Conservation (phyloP, 2,329 filamentous ascomycete species). For the Metarhizium sp. region DNA sequence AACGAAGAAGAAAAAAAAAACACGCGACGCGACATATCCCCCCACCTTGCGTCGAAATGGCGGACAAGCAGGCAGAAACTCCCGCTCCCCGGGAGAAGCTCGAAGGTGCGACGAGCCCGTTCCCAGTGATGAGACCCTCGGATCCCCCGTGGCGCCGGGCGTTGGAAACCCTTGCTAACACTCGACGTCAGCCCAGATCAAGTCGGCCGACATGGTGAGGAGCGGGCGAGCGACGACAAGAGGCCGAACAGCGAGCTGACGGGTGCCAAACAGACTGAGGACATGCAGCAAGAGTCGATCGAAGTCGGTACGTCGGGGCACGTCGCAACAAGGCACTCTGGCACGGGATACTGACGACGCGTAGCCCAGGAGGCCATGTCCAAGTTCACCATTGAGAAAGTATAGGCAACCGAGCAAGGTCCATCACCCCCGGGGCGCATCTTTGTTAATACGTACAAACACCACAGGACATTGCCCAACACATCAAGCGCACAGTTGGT, state of each 20-base stretch:
- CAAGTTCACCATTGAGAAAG: constrained; percentile 55
- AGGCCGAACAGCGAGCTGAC: constrained; percentile 17
- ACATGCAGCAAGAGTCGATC: constrained; percentile 93
- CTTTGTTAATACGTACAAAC: constrained; percentile 8
- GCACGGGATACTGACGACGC: constrained; percentile 14
- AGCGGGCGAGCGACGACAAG: neutral
- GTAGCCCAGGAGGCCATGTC: constrained; percentile 54
- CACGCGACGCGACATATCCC: neutral
- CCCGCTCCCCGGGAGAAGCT: constrained; percentile 61
- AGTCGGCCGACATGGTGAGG: constrained; percentile 93
- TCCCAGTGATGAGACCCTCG: neutral
- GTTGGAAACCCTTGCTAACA: constrained; percentile 4
- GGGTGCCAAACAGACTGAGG: constrained; percentile 60
- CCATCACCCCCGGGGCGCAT: neutral
- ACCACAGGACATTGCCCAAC: constrained; percentile 79
- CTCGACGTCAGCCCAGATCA: constrained; percentile 68
- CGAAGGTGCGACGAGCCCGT: constrained; percentile 45
- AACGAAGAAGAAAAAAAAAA: neutral
- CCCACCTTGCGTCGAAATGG: constrained; percentile 18
- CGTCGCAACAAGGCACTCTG: neutral
- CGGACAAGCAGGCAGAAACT: constrained; percentile 30
- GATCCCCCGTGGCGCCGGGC: no score
- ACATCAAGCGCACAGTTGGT: constrained; percentile 84
- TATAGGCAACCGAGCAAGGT: constrained; percentile 14
- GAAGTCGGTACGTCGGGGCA: constrained; percentile 69